phyloP scores from a whole-genome alignment of 305 asterid species.

The Plantago rigida region DNA sequence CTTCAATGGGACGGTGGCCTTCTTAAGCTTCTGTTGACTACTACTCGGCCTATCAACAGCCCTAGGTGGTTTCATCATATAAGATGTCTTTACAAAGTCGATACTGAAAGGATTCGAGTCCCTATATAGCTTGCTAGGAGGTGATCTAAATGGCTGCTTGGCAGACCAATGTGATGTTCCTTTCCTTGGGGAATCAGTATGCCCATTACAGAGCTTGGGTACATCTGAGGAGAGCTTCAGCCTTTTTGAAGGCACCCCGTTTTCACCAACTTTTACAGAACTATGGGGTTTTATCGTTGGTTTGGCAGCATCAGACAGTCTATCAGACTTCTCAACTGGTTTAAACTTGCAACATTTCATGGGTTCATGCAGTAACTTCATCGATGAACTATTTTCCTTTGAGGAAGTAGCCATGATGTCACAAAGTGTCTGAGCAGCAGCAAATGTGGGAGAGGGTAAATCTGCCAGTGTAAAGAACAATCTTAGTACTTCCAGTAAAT shows the following conservation, averaged over 20 bases:
- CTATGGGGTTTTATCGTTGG: constrained; percentile 28
- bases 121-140: constrained; percentile 48
- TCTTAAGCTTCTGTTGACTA: constrained; percentile 47
- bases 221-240: constrained; percentile 44
- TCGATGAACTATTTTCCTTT: constrained; percentile 33
- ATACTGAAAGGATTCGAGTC: constrained; percentile 32
- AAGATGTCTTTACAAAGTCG: constrained; percentile 45
- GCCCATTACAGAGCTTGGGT: constrained; percentile 22
- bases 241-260: constrained; percentile 53
- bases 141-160: constrained; percentile 38
- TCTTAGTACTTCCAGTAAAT: constrained; percentile 5
- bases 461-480: constrained; percentile 23
- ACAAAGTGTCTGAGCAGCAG: constrained; percentile 44
- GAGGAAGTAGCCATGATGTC: constrained; percentile 34
- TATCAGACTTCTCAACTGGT: constrained; percentile 39
- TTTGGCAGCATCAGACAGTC: constrained; percentile 33
- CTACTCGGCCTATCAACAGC: constrained; percentile 40
- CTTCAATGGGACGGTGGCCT: constrained; percentile 28
- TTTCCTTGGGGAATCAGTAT: constrained; percentile 34
- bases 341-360: constrained; percentile 47
- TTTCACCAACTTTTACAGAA: constrained; percentile 34
- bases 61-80: constrained; percentile 46
- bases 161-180: constrained; percentile 38
- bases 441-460: constrained; percentile 24
- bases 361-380: constrained; percentile 32